Evolutionary conservation across 495 filamentous ascomycete species (phyloP).

Genomic region (Penicillium cosmopolitanum): DNA sequence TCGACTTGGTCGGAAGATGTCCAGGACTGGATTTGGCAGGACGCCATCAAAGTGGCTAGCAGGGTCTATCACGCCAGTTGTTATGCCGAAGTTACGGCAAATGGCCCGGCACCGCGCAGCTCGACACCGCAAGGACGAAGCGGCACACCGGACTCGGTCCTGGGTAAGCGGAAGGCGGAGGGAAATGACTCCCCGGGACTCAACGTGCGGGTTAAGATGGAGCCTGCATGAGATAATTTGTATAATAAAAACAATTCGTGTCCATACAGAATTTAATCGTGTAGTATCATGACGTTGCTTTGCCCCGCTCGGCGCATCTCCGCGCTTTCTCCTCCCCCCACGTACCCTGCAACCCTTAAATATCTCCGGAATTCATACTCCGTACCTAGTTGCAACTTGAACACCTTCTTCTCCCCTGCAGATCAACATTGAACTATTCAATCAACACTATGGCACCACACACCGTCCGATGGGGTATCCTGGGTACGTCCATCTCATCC

Average conservation of each 20-base stretch:
- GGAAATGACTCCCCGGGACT: slow-evolving; percentile 43
- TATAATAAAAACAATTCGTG: neutral
- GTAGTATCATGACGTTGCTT: slow-evolving; percentile 23
- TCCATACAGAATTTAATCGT: neutral
- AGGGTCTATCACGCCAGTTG: slow-evolving; percentile 90
- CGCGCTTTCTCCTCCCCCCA: slow-evolving; percentile 5
- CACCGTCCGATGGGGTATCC: slow-evolving; percentile 76
- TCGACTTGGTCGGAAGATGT: slow-evolving; percentile 85
- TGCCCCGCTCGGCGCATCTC: slow-evolving; percentile 41
- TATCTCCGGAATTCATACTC: slow-evolving; percentile 1
- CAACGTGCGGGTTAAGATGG: slow-evolving; percentile 47
- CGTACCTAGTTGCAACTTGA: neutral
- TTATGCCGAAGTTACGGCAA: slow-evolving; percentile 79
- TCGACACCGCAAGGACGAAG: slow-evolving; percentile 46
- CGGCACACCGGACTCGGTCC: slow-evolving; percentile 65
- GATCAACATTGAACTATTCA: neutral
- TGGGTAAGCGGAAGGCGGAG: slow-evolving; percentile 80
- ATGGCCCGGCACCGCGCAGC: slow-evolving; percentile 47
- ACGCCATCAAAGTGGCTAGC: slow-evolving; percentile 76
- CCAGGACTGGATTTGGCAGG: slow-evolving; percentile 97
- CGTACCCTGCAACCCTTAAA: slow-evolving; percentile 11
- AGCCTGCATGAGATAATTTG: slow-evolving; percentile 31
- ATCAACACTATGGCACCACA: slow-evolving; percentile 49
- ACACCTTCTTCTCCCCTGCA: slow-evolving; percentile 2
- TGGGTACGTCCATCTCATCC: slow-evolving; percentile 49